Base-by-base conservation (phyloP, 2,329 filamentous ascomycete genomes). In the Fusarium pseudograminearum region DNA sequence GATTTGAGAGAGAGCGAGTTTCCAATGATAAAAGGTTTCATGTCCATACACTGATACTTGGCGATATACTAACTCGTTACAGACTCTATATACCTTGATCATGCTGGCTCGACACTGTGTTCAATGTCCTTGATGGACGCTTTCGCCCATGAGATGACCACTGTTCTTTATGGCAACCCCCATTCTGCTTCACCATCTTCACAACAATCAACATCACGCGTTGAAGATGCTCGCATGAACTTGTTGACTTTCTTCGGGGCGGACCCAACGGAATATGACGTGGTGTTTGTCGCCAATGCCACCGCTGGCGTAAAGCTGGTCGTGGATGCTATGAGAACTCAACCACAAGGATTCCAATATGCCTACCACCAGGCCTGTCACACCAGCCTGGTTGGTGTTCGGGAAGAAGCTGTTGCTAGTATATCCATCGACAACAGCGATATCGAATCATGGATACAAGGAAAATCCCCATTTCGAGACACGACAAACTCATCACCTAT, bases 271-370 rank as follows among this genome's bases (percentile, higher is more conserved):
- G 84, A 92, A 3, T 98, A 96, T 72, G 94, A 98, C 73, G 80
- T 98, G 4, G 88, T 98, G 2, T 98, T 98, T 77, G 93, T 97
- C 28, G 90, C 93, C 36, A 98, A 98, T 79, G 92, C 95, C 22
- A 98, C 95, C 1, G 93, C 94, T 5, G 94, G 90, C 9, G 91
- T 97, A 74, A 98, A 98, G 79, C 81, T 98, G 14, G 91, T 97
- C 4, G 86, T 88, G 53, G 96, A 98, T 59, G 89, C 90, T 7
- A 86, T 98, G 73, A 85, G 92, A 56, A 88, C 90, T 62, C 82
- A 84, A 46, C 85, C 89, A 11, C 79, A 82, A n/a, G 93, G 93
- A 0, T 97, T 96, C 74, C 86, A 87, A 78, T 98, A 94, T 78
- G 89, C 87, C 2, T 97, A 98, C 76, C 94, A 98, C 78, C 83